Conservation (phyloP, 2,329 filamentous ascomycete genomes). For the Elsinoe necatrix region DNA sequence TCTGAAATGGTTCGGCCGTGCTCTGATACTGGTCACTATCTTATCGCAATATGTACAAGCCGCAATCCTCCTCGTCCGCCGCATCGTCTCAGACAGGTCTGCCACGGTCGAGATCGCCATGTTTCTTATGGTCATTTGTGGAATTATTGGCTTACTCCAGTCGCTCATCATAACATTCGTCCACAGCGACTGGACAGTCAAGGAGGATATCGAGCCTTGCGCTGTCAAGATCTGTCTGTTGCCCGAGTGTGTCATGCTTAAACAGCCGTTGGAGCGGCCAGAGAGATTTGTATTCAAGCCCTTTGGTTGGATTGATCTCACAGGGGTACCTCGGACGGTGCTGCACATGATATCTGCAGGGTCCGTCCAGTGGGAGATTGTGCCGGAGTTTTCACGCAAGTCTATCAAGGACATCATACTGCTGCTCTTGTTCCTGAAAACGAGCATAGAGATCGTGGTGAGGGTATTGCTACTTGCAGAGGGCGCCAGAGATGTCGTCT, state of each 20-base stretch:
- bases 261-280: not conserved
- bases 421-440: not conserved
- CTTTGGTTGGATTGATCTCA: not conserved
- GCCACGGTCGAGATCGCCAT: not conserved
- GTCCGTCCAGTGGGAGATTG: not conserved
- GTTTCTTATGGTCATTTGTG: not conserved
- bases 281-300: not conserved
- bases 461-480: not conserved
- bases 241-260: not conserved
- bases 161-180: not conserved
- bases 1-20: not conserved
- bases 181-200: not conserved
- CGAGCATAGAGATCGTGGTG: not conserved
- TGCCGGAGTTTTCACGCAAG: not conserved
- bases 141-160: not conserved
- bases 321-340: not conserved
- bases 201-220: not conserved
- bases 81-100: not conserved
- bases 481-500: not conserved
- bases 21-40: not conserved
- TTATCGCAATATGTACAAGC: not conserved
- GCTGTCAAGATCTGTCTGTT: not conserved
- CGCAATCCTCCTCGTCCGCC: not conserved
- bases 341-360: not conserved
- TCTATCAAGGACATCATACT: too few relatives aligned